phyloP scores from a whole-genome alignment of 331 rosid genomes.

The Quercus tomentella region DNA sequence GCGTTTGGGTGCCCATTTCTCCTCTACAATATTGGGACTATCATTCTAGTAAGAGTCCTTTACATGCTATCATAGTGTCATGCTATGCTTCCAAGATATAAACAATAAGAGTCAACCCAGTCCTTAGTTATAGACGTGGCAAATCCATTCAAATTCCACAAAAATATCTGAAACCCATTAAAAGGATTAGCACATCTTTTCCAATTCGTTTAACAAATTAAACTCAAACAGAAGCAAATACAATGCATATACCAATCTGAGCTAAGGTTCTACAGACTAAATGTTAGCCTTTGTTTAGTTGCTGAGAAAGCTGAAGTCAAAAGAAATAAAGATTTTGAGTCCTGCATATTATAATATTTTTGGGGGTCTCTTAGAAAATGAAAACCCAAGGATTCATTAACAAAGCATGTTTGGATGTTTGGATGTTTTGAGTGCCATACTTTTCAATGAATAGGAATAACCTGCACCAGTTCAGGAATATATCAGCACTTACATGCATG shows the following conservation, averaged over 20 bases:
- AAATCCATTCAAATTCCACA: not conserved
- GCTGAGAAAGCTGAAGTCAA: not conserved
- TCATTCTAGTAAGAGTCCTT: not conserved
- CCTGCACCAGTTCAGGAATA: no score
- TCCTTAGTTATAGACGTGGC: not conserved
- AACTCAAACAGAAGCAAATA: not conserved
- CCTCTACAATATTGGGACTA: conserved; percentile 1
- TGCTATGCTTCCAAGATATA: not conserved
- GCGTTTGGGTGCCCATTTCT: conserved; percentile 36
- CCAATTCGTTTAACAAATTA: not conserved
- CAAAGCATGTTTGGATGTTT: no score
- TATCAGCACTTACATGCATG: no score
- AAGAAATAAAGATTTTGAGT: not conserved
- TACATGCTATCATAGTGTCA: no score
- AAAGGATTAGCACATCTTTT: not conserved
- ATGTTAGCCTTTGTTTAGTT: not conserved
- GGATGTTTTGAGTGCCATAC: no score
- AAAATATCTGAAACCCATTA: not conserved
- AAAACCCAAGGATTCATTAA: not conserved
- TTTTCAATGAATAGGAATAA: no score
- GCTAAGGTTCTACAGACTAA: not conserved
- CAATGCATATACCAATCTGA: not conserved
- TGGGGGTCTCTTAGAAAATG: not conserved
- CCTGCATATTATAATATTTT: not conserved
- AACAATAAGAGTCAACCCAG: not conserved